These are phyloP conservation scores for Fusarium metavorans DNA, from an alignment of 2,329 filamentous ascomycete species.

Conservation along the genomic window DNA sequence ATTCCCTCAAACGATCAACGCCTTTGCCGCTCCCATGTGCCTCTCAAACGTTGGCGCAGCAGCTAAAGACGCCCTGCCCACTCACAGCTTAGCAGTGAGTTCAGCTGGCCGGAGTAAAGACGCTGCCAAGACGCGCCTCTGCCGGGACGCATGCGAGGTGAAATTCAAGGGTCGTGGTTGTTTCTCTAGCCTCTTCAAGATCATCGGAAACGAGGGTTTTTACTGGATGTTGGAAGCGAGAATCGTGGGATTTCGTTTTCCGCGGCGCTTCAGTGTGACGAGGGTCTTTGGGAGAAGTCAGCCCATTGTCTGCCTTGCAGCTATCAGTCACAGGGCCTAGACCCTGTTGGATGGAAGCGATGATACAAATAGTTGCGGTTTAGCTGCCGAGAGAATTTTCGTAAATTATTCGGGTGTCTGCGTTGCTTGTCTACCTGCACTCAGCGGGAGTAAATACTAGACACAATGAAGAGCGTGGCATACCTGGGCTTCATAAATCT, in stretches of 20 bases:
- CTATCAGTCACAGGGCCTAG: not conserved
- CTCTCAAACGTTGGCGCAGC: constrained; percentile 18
- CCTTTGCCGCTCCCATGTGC: not conserved
- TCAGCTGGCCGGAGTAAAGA: constrained; percentile 27
- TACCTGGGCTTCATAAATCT: constrained; percentile 27
- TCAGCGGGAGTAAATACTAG: not conserved
- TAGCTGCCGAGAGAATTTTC: not conserved
- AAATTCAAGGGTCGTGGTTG: constrained; percentile 1
- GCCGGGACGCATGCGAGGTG: not conserved
- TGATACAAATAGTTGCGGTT: not conserved
- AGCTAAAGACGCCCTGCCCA: constrained; percentile 27
- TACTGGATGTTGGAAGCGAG: constrained; percentile 1
- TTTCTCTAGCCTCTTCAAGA: not conserved
- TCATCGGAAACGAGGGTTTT: not conserved
- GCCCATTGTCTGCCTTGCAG: not conserved
- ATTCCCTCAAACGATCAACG: not conserved
- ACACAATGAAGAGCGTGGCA: constrained; percentile 12
- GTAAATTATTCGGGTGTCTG: not conserved
- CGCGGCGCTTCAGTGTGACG: constrained; percentile 8
- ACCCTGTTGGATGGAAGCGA: not conserved
- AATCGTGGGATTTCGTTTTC: not conserved
- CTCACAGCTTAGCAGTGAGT: constrained; percentile 15
- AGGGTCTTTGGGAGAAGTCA: not conserved
- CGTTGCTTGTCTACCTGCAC: not conserved
- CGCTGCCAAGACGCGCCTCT: constrained; percentile 5